Conservation (phyloP, 2,329 filamentous ascomycete species). For the Fusarium bactridioides region DNA sequence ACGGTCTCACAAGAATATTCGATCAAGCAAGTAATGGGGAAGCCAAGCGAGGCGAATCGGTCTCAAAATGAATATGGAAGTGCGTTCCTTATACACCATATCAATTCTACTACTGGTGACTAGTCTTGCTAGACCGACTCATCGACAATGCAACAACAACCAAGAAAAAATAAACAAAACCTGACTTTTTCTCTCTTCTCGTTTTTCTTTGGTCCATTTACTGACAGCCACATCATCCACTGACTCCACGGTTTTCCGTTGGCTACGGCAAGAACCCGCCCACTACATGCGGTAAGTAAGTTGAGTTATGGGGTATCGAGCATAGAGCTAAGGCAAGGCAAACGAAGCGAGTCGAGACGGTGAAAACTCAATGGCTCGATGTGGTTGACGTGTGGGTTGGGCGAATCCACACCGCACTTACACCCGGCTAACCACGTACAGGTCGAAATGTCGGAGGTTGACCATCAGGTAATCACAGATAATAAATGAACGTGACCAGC, state of each 20-base stretch:
- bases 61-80: conserved; percentile 1
- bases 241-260: conserved; percentile 27
- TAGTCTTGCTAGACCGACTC: conserved; percentile 24
- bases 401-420: conserved; percentile 30
- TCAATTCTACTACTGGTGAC: background rate
- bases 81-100: conserved; percentile 34
- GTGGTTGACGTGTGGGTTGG: conserved; percentile 1
- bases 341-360: conserved; percentile 30
- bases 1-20: background rate
- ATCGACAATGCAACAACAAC: conserved; percentile 9
- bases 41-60: background rate
- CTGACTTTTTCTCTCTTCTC: conserved; percentile 6
- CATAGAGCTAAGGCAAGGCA: conserved; percentile 7
- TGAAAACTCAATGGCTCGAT: conserved; percentile 35
- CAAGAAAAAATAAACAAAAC: conserved; percentile 24
- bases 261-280: conserved; percentile 32
- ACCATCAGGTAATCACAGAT: background rate
- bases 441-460: background rate
- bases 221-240: conserved; percentile 42
- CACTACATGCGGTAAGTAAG: conserved; percentile 10
- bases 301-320: background rate
- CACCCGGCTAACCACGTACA: background rate
- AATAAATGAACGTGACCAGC: background rate
- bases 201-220: conserved; percentile 35
- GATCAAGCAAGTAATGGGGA: background rate